Percentiles rank a stretch among this genome's conserved stretches.
These are phyloP conservation scores for Hypoxylon subgilvum DNA, from an alignment of 495 filamentous ascomycete species.

Conservation along the genomic window DNA sequence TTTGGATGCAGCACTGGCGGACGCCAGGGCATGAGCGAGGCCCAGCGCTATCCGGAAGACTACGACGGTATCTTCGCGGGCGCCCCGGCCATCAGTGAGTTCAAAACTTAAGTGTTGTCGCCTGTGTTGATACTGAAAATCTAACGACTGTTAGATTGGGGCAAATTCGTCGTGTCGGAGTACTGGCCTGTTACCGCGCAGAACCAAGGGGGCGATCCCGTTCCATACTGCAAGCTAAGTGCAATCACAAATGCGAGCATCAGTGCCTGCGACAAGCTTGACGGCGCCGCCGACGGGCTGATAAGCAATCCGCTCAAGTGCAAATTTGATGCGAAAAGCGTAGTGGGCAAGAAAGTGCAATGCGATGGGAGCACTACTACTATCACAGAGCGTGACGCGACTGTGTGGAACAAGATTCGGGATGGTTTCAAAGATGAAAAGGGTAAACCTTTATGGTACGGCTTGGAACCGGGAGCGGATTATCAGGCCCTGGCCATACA, in stretches of 20 bases:
- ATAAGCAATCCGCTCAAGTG: slow-evolving; percentile 46
- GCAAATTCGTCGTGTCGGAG: slow-evolving; percentile 25
- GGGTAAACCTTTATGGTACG: slow-evolving; percentile 30
- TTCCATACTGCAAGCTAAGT: slow-evolving; percentile 31
- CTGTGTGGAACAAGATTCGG: slow-evolving; percentile 52
- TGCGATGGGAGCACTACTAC: slow-evolving; percentile 39
- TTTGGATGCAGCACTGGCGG: slow-evolving; percentile 58
- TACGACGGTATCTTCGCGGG: slow-evolving; percentile 66
- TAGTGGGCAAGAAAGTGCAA: slow-evolving; percentile 41
- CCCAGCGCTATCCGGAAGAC: slow-evolving; percentile 52
- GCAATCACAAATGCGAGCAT: slow-evolving; percentile 39
- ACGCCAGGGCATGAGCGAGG: slow-evolving; percentile 51
- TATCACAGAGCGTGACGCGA: slow-evolving; percentile 18
- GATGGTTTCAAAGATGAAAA: slow-evolving; percentile 11
- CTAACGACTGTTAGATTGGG: too few relatives aligned
- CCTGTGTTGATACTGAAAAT: too few relatives aligned
- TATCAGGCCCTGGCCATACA: background rate
- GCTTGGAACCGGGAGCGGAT: slow-evolving; percentile 39
- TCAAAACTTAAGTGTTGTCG: too few relatives aligned
- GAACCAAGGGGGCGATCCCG: slow-evolving; percentile 19
- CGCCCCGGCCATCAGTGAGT: slow-evolving; percentile 51
- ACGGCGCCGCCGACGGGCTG: slow-evolving; percentile 50
- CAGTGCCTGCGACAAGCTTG: slow-evolving; percentile 46
- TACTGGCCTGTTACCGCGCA: slow-evolving; percentile 42
- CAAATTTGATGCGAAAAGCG: slow-evolving; percentile 42